A percentile compares a stretch with the other conserved stretches of the same genome.
Evolutionary conservation across 1,284 basidiomycete genomes (phyloP).

Genomic region (Rhodofomes roseus): DNA sequence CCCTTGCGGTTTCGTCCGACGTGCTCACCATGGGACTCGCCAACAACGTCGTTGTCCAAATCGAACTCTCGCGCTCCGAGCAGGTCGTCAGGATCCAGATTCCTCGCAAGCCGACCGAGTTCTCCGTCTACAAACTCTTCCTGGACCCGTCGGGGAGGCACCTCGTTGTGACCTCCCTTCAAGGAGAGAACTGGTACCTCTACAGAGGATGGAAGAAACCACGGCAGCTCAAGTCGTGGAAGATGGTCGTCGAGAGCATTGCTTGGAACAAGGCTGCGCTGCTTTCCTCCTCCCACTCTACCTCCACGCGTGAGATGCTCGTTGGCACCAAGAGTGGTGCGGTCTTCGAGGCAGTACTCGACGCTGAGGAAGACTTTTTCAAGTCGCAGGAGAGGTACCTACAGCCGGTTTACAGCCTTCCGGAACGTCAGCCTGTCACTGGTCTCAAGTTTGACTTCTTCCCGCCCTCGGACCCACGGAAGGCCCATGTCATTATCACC

Average conservation of each 20-base stretch:
- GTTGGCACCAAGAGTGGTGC: conserved; percentile 83
- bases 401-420: conserved; percentile 74
- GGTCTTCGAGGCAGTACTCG: conserved; percentile 84
- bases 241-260: conserved; percentile 89
- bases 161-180: conserved; percentile 79
- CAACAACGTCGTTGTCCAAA: conserved; percentile 78
- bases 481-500: conserved; percentile 73
- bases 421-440: conserved; percentile 76
- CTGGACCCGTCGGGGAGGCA: conserved; percentile 92
- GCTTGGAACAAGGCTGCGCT: conserved; percentile 87
- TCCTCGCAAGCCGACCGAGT: conserved; percentile 65
- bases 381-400: conserved; percentile 84
- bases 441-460: conserved; percentile 82
- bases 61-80: conserved; percentile 81
- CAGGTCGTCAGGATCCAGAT: conserved; percentile 78
- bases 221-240: conserved; percentile 73
- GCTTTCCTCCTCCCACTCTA: conserved; percentile 58
- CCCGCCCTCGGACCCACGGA: conserved; percentile 57
- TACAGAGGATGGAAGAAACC: conserved; percentile 81
- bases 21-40: conserved; percentile 79
- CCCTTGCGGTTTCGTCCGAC: conserved; percentile 83
- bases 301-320: conserved; percentile 83
- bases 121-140: conserved; percentile 77
- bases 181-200: conserved; percentile 94
- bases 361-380: conserved; percentile 89